phyloP scores from a whole-genome alignment of 2,329 filamentous ascomycete species.

The Penicillium griseofulvum region DNA sequence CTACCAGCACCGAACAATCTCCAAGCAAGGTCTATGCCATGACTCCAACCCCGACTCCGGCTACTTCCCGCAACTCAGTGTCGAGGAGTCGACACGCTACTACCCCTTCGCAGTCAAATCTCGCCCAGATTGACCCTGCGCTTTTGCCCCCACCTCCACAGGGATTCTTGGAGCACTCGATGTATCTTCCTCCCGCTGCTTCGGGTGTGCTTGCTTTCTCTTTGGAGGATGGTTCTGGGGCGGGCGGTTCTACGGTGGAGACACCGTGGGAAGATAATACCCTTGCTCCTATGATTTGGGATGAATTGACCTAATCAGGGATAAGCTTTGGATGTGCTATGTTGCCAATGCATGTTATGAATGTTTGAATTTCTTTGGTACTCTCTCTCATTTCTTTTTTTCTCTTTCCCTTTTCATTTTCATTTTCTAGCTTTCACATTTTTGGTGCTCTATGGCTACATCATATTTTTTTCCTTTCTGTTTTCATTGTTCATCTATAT shows the following conservation, averaged over 20 bases:
- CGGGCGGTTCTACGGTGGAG: constrained; percentile 15
- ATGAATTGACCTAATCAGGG: constrained; percentile 29
- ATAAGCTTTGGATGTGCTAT: neutral
- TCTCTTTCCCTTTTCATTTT: neutral
- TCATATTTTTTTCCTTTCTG: neutral
- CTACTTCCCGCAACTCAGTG: constrained; percentile 6
- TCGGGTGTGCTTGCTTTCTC: constrained; percentile 29
- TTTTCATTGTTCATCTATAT: constrained; percentile 17
- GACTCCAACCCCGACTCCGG: constrained; percentile 6
- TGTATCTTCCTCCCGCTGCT: constrained; percentile 11
- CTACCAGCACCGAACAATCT: neutral
- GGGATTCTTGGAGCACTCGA: constrained; percentile 24
- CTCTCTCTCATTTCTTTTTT: neutral
- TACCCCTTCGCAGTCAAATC: constrained; percentile 12
- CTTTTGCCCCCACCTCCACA: constrained; percentile 35
- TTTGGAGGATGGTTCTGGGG: constrained; percentile 31
- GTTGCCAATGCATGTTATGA: neutral
- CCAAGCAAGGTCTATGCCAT: constrained; percentile 13
- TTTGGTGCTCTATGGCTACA: constrained; percentile 4
- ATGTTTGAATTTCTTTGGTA: neutral
- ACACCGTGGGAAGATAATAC: constrained; percentile 40
- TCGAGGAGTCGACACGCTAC: constrained; percentile 18
- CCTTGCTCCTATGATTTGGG: constrained; percentile 42
- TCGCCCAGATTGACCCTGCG: constrained; percentile 30
- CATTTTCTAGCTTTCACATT: neutral